Base-by-base conservation (phyloP, 805 yeast species). In the Limtongozyma cylindracea region DNA sequence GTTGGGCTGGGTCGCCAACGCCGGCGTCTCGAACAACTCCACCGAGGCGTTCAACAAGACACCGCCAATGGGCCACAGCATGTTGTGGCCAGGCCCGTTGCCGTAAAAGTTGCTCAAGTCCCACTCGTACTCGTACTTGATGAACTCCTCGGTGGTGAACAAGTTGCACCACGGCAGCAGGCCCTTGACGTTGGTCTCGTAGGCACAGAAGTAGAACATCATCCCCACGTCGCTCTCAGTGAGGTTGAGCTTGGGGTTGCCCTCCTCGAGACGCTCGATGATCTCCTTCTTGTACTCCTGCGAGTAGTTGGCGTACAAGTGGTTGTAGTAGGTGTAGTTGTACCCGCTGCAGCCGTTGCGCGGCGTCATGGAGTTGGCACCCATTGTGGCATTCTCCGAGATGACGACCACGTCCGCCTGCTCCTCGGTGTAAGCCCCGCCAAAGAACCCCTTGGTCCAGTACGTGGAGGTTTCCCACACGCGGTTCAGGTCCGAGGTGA, bases 331-430 rank as follows among this genome's bases (percentile, higher is more conserved):
- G 6, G 6, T 6, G 6, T 5, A 13, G 27, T 53, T 34, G 25
- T 38, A 51, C 14, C 49, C 45, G 15, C 36, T 35, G 33, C 63
- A 56, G 8, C 51, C 53, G 23, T 44, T 37, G 12, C 57, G 46
- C n/a, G 73, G 64, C 5, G 73, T 60, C 37, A 69, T 44, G 4
- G 70, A 51, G 39, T 67, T 58, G 16, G 61, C 67, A 16, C 77
- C 77, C 34, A 45, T 49, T 4, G 32, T 28, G 7, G 35, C 40
- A 21, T 43, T 43, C 34, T 68, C 77, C 19, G 53, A 47, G 12
- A 66, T 31, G 9, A 56, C 42, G 19, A 58, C 33, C 14, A 38
- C 45, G 10, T 51, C 43, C 13, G 38, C 26, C 19, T 38, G 38
- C 15, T 13, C 6, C 15, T 21, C 38, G 11, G 24, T 14, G 34